A percentile compares a stretch with the other conserved stretches of the same genome.
Conservation (phyloP, 352 stramenopile genomes). For the Phytophthora uliginosa region DNA sequence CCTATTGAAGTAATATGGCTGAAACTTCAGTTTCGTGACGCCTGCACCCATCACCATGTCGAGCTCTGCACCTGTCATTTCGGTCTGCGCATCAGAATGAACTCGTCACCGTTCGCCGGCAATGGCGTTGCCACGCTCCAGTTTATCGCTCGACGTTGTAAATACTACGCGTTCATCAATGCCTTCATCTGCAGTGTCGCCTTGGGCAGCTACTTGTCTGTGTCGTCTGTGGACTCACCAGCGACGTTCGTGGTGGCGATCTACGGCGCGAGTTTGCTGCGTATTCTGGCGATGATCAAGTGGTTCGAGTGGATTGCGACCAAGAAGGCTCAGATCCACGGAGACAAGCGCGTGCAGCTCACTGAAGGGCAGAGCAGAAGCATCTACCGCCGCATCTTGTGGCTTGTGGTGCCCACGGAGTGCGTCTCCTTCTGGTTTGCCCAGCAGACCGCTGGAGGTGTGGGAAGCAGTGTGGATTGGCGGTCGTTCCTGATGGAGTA, state of each 20-base stretch:
- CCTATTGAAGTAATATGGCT: too few relatives aligned
- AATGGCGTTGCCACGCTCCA: slow-evolving; percentile 19
- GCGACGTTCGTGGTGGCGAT: slow-evolving; percentile 27
- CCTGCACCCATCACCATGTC: slow-evolving; percentile 8
- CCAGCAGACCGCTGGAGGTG: slow-evolving; percentile 18
- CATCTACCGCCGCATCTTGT: slow-evolving; percentile 76
- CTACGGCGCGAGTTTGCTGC: slow-evolving; percentile 59
- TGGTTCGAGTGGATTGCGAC: slow-evolving; percentile 90
- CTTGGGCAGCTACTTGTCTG: slow-evolving; percentile 38
- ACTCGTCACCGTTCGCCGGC: slow-evolving; percentile 10
- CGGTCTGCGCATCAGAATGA: slow-evolving; percentile 20
- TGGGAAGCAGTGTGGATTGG: slow-evolving; percentile 19
- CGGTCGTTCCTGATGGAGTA: slow-evolving; percentile 54
- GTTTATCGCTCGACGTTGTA: slow-evolving; percentile 59
- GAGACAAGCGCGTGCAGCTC: slow-evolving; percentile 61
- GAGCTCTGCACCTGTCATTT: slow-evolving; percentile 38
- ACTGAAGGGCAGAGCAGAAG: slow-evolving; percentile 44
- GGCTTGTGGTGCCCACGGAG: slow-evolving; percentile 77
- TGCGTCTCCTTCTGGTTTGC: slow-evolving; percentile 71
- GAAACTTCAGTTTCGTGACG: slow-evolving; percentile 37
- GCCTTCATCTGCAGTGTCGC: slow-evolving; percentile 79
- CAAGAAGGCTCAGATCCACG: slow-evolving; percentile 75
- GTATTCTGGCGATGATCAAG: slow-evolving; percentile 67
- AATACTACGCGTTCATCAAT: slow-evolving; percentile 89
- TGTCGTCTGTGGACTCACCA: slow-evolving; percentile 14